A percentile compares a stretch with the other conserved stretches of the same genome.
phyloP scores from a whole-genome alignment of 2,329 filamentous ascomycete genomes.

The Aplosporella prunicola region DNA sequence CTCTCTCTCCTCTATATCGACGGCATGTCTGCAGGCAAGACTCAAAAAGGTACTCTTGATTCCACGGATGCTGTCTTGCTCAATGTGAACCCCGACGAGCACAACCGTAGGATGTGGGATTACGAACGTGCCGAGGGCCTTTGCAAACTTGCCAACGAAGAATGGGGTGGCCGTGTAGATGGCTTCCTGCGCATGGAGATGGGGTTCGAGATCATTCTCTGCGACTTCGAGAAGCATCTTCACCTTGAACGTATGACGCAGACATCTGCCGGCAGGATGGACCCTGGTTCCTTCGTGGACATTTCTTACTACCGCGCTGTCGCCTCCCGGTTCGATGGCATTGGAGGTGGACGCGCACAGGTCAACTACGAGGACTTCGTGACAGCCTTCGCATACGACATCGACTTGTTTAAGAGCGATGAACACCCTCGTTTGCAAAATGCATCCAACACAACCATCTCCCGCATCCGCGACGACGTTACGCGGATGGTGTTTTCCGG shows the following conservation, averaged over 20 bases:
- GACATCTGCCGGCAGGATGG: slow-evolving; percentile 11
- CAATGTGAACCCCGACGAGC: slow-evolving; percentile 6
- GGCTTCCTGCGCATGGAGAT: slow-evolving; percentile 59
- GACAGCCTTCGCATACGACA: slow-evolving; percentile 35
- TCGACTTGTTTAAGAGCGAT: slow-evolving; percentile 33
- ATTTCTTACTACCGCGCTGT: slow-evolving; percentile 32
- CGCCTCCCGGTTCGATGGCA: slow-evolving; percentile 34
- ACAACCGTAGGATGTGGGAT: slow-evolving; percentile 36
- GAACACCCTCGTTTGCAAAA: slow-evolving; percentile 32
- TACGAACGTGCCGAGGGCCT: slow-evolving; percentile 43
- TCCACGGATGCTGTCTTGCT: slow-evolving; percentile 55
- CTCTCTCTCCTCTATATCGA: slow-evolving; percentile 59
- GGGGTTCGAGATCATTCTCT: slow-evolving; percentile 63
- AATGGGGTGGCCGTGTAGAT: slow-evolving; percentile 48
- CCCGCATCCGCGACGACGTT: slow-evolving; percentile 36
- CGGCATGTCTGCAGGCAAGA: slow-evolving; percentile 60
- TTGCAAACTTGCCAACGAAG: slow-evolving; percentile 42
- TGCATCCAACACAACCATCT: slow-evolving; percentile 24
- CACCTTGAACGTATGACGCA: slow-evolving; percentile 25
- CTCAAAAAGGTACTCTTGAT: slow-evolving; percentile 55
- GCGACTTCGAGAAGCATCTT: slow-evolving; percentile 46
- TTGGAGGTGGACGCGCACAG: slow-evolving; percentile 34
- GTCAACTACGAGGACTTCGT: slow-evolving; percentile 43
- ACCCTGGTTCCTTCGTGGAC: slow-evolving; percentile 12
- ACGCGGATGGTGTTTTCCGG: slow-evolving; percentile 27